Evolutionary conservation across 1,139 yeast species (phyloP).

Genomic region (Kazachstania sp.): DNA sequence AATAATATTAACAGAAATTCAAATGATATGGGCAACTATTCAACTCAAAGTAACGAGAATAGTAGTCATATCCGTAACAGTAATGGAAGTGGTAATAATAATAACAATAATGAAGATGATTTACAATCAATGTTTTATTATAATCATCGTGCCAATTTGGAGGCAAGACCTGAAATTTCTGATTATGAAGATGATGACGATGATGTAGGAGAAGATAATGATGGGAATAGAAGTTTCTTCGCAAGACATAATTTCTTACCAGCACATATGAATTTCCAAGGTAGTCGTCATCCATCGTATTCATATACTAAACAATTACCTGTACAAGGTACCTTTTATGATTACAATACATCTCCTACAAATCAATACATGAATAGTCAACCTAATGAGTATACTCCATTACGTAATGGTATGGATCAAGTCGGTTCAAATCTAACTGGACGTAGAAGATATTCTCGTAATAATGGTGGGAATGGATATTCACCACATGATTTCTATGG

Average conservation of each 20-base stretch:
- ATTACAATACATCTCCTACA: background rate
- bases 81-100: background rate
- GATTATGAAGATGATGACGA: constrained; percentile 26
- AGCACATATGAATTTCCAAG: background rate
- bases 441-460: constrained; percentile 8
- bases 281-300: constrained; percentile 1
- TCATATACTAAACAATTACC: background rate
- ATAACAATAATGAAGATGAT: constrained; percentile 11
- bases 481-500: constrained; percentile 50
- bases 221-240: constrained; percentile 20
- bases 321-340: background rate
- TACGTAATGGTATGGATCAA: constrained; percentile 3
- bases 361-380: background rate
- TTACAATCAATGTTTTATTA: constrained; percentile 30
- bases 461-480: constrained; percentile 36
- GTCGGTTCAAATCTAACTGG: background rate
- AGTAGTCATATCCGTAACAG: background rate
- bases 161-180: constrained; percentile 26
- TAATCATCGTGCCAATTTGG: constrained; percentile 23
- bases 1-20: background rate
- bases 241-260: constrained; percentile 2
- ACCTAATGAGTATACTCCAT: constrained; percentile 13
- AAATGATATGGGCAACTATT: background rate
- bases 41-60: background rate
- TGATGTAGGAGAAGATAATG: constrained; percentile 26